Evolutionary conservation across 768 basidiomycete species (phyloP), one percentile per base, ranked within the genome.

Genomic region (Gloeophyllum trabeum): DNA sequence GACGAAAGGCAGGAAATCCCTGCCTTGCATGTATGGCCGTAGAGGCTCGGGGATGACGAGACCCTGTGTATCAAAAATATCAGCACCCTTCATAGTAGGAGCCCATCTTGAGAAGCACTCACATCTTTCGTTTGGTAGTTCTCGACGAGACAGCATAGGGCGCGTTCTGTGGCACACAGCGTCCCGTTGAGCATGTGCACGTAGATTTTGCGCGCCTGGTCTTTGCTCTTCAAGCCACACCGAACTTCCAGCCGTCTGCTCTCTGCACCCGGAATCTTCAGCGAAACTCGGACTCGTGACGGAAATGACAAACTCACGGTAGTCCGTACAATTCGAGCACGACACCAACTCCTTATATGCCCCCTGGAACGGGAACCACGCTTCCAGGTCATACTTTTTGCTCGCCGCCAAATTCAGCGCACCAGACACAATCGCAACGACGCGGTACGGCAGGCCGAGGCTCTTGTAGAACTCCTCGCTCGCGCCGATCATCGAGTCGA

Each of bases 151-250:
- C 96, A 98, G 63, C 94, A 98, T 16, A 98, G 67, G 1, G 96
- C 89, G 28, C 96, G 87, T 63, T 94, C 89, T 1, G 96, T 98
- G 1, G 96, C 96, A 52, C 92, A 96, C 35, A 99, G 73, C 3
- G 96, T 99, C 25, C 91, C 94, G 60, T 99, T 99, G 55, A 99
- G 66, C 96, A 99, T 99, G 69, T 99, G 96, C 4, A 96, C 93
- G 62, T 97, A 98, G 4, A 91, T 65, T 57, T 97, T 93, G 45
- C 86, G 76, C 40, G 85, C 71, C 55, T 97, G 90, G 23, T 92
- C 92, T 53, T 89, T 87, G 46, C 72, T 69, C 63, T 93, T 96
- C 59, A 93, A 68, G 6, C 96, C 96, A 55, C 91, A 91, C 35
- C 91, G 76, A 20, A 99, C 81, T 59, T 99, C 96, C 41, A 99